Base-by-base conservation (phyloP, 805 yeast species). In the Phaffomyces antillensis region DNA sequence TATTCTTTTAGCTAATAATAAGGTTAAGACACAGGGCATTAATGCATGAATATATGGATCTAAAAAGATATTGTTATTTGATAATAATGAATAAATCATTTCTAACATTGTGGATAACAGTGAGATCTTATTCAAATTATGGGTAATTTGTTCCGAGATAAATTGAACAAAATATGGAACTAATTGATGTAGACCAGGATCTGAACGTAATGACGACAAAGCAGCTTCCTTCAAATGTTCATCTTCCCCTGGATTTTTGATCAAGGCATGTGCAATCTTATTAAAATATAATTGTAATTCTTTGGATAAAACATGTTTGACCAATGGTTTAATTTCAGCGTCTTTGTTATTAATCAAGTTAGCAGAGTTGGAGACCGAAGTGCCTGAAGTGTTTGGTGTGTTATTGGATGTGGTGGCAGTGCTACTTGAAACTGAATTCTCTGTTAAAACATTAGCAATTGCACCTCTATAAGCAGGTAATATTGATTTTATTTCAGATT, bases 161-260 rank as follows among this genome's bases (percentile, higher is more conserved):
- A 93, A 90, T 60, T 93, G 98, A 41, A 93, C 90, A 56, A 93
- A 86, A 62, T 93, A 93, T 2, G 99, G 99, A 6, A 95, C 93
- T 41, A 93, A 67, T 64, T 93, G 99, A 68, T 93, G 99, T 46
- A 93, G 68, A 31, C 99, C 99, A 2, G 97, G 96, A 61, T 93
- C 99, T 28, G 86, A 81, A 47, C 86, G 79, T 48, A 93, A 69
- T 9, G 96, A 86, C 26, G 83, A 81, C 44, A 93, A 70, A 2
- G 97, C 97, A 0, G 96, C 93, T 34, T 77, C 75, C 51, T 76
- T 79, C 60, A 87, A 67, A 36, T 71, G 70, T 47, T 58, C 63
- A 43, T 71, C 70, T 16, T 57, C 58, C 1, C 76, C 72, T 38
- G 75, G 77, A 32, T 77, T 73, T 1, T 76, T 72, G 8, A 85